These are phyloP conservation scores for Phytophthora pisi DNA, from an alignment of 352 stramenopile genomes.

Conservation along the genomic window DNA sequence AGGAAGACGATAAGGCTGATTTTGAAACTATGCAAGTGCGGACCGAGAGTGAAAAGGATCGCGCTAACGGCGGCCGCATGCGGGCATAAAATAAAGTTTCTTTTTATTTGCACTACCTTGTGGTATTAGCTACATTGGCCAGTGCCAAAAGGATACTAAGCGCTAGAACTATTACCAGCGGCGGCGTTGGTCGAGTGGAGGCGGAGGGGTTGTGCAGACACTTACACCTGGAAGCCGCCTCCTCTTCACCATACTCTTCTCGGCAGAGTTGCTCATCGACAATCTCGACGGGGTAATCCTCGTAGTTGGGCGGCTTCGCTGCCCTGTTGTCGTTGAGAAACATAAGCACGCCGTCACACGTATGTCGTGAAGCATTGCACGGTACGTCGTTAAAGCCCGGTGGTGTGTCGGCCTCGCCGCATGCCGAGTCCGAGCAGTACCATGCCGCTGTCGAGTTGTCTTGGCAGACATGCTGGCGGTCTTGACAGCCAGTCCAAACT, in stretches of 20 bases:
- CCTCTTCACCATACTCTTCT: constrained; percentile 36
- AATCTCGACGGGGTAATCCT: constrained; percentile 75
- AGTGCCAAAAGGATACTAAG: constrained; percentile 16
- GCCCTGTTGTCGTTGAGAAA: constrained; percentile 82
- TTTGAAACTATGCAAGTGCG: constrained; percentile 82
- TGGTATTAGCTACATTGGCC: constrained; percentile 2
- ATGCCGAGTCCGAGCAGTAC: constrained; percentile 60
- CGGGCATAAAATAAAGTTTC: constrained; percentile 38
- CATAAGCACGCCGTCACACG: constrained; percentile 63
- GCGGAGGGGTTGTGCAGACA: constrained; percentile 50
- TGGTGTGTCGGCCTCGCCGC: constrained; percentile 47
- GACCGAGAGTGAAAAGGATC: constrained; percentile 73
- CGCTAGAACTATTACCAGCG: constrained; percentile 12
- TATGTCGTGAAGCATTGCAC: constrained; percentile 58
- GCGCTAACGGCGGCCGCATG: constrained; percentile 39
- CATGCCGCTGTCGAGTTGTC: constrained; percentile 44
- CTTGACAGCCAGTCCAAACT: constrained; percentile 62
- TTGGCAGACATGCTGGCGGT: constrained; percentile 64
- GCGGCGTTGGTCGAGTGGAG: constrained; percentile 11
- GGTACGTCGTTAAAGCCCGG: constrained; percentile 62
- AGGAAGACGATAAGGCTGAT: constrained; percentile 76
- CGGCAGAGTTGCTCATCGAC: constrained; percentile 57
- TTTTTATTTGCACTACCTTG: constrained; percentile 20
- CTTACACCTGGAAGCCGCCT: constrained; percentile 44
- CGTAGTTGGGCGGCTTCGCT: constrained; percentile 76